Conservation (phyloP, 2,329 filamentous ascomycete species). For the Cladophialophora bantiana region DNA sequence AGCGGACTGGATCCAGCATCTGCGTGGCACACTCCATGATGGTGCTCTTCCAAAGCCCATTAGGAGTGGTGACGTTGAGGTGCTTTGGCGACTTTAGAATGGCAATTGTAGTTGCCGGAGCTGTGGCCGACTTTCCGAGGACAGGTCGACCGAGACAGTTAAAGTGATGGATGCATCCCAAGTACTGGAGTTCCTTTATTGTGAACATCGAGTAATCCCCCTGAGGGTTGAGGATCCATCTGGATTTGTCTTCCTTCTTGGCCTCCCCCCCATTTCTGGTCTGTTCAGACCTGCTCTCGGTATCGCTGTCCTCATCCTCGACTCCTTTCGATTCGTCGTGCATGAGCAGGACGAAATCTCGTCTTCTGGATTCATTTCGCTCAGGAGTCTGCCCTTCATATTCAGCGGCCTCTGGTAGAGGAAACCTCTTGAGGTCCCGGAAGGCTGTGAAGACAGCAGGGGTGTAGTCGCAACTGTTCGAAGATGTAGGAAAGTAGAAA, state of each 20-base stretch:
- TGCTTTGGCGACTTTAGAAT: conserved; percentile 27
- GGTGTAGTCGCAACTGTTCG: conserved; percentile 3
- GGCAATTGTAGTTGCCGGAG: conserved; percentile 31
- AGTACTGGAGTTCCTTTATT: conserved; percentile 2
- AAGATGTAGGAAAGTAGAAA: conserved; percentile 16
- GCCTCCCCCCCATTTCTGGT: background rate
- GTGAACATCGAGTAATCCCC: conserved; percentile 10
- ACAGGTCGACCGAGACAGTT: conserved; percentile 29
- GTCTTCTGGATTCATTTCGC: background rate
- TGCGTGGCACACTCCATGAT: conserved; percentile 22
- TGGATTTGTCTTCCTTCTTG: background rate
- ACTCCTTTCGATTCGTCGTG: background rate
- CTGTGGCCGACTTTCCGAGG: conserved; percentile 25
- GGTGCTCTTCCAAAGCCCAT: conserved; percentile 18
- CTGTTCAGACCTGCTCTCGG: too few relatives aligned
- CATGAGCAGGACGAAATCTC: background rate
- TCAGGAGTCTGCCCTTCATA: background rate
- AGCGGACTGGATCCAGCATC: conserved; percentile 31
- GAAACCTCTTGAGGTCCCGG: conserved; percentile 17
- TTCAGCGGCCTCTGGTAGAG: background rate
- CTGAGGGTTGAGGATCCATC: background rate
- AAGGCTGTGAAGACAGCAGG: conserved; percentile 14
- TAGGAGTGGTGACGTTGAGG: conserved; percentile 16
- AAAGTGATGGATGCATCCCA: conserved; percentile 32
- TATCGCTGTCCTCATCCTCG: background rate